phyloP scores from a whole-genome alignment of 2,329 filamentous ascomycete species.

The Simplicillium aogashimaense region DNA sequence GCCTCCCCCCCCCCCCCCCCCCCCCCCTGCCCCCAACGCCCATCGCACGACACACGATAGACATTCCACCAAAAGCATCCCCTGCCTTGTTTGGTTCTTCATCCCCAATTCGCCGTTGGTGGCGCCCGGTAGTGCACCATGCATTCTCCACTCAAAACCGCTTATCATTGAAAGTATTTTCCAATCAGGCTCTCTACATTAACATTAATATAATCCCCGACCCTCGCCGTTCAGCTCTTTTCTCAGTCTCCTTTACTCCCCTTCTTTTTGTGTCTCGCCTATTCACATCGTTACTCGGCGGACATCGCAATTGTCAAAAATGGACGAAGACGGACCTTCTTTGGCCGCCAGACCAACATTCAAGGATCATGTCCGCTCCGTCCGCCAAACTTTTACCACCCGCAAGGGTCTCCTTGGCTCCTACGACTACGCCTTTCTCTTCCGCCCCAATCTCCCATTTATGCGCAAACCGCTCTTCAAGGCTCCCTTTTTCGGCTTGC shows the following conservation, averaged over 20 bases:
- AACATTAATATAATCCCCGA: neutral
- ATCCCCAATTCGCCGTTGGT: too few relatives aligned
- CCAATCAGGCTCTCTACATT: neutral
- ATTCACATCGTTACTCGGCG: neutral
- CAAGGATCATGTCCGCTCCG: constrained; percentile 14
- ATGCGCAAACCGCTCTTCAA: constrained; percentile 38
- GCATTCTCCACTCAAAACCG: too few relatives aligned
- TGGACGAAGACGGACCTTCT: constrained; percentile 48
- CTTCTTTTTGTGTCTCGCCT: too few relatives aligned
- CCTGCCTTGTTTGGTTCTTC: too few relatives aligned
- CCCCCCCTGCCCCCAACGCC: too few relatives aligned
- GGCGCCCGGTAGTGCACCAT: too few relatives aligned
- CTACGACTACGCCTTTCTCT: constrained; percentile 87
- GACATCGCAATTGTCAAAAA: constrained; percentile 15
- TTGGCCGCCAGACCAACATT: constrained; percentile 34
- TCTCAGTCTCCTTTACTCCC: too few relatives aligned
- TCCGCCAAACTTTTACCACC: constrained; percentile 36
- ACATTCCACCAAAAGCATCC: too few relatives aligned
- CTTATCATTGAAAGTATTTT: neutral
- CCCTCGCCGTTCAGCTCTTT: neutral
- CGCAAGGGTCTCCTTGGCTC: constrained; percentile 69
- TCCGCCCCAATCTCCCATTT: constrained; percentile 75
- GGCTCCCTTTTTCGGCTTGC: constrained; percentile 76
- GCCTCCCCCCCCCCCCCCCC: too few relatives aligned
- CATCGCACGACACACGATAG: too few relatives aligned